Conservation (phyloP, 225 moss, liverwort and hornwort species). For the Polytrichum formosum region DNA sequence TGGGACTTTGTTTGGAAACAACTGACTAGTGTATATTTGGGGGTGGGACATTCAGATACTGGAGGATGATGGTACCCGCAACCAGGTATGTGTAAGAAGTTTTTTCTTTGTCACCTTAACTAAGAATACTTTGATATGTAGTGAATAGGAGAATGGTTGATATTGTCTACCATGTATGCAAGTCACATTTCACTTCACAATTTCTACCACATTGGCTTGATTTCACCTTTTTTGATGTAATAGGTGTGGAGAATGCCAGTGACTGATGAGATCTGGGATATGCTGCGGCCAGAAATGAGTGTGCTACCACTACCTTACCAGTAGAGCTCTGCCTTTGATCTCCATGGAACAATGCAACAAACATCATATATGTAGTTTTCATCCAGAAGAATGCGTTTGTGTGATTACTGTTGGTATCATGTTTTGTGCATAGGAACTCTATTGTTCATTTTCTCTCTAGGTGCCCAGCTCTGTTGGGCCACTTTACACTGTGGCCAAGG, state of each 20-base stretch:
- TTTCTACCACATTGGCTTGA: too few species aligned
- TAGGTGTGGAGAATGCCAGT: slow-evolving; percentile 56
- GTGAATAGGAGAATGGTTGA: too few species aligned
- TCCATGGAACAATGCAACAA: not conserved
- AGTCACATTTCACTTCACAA: too few species aligned
- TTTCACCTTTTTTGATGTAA: slow-evolving; percentile 12
- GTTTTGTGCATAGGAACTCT: too few species aligned
- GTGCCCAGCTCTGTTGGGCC: too few species aligned
- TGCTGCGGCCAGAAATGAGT: slow-evolving; percentile 65
- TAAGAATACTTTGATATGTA: too few species aligned
- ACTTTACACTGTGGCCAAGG: too few species aligned
- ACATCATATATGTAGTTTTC: not conserved
- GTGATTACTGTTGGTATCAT: not conserved
- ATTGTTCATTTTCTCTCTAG: too few species aligned
- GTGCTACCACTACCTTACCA: slow-evolving; percentile 57
- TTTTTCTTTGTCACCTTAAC: not conserved
- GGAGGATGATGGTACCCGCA: slow-evolving; percentile 59
- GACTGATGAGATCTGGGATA: slow-evolving; percentile 46
- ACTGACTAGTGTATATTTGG: slow-evolving; percentile 27
- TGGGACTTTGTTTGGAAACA: too few species aligned
- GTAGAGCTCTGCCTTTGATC: slow-evolving; percentile 29
- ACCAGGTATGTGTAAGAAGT: slow-evolving; percentile 42
- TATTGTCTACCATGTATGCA: too few species aligned
- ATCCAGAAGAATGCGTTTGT: not conserved
- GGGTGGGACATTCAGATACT: slow-evolving; percentile 38